phyloP scores from a whole-genome alignment of 768 basidiomycete species.

The Lactifluus volemus region DNA sequence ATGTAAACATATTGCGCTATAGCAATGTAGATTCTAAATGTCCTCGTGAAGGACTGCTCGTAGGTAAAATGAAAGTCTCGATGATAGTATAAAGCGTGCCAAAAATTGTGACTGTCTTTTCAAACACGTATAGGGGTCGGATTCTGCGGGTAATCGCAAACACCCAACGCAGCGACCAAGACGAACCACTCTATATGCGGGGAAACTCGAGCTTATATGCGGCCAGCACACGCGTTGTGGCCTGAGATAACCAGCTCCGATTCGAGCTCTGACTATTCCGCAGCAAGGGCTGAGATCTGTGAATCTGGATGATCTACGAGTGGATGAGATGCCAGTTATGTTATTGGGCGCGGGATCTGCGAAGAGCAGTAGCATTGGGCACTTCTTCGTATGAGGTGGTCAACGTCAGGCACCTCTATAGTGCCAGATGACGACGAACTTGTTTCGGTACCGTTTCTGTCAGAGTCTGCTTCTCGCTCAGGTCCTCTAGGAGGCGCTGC shows the following conservation, averaged over 20 bases:
- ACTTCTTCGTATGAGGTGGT: conserved; percentile 41
- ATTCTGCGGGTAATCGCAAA: not conserved
- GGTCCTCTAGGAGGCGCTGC: conserved; percentile 12
- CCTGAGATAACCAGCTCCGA: conserved; percentile 70
- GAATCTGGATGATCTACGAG: no score
- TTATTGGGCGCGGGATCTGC: conserved; percentile 40
- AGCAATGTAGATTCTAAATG: no score
- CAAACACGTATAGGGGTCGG: conserved; percentile 29
- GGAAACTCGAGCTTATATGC: conserved; percentile 96
- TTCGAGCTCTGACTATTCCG: conserved; percentile 31
- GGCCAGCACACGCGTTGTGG: conserved; percentile 65
- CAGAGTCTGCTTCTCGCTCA: no score
- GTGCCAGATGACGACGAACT: conserved; percentile 29
- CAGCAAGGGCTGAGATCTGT: no score
- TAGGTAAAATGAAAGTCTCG: conserved; percentile 92
- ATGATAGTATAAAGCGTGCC: conserved; percentile 92
- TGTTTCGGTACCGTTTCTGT: no score
- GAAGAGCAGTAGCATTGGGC: conserved; percentile 42
- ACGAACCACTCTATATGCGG: conserved; percentile 64
- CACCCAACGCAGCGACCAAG: not conserved
- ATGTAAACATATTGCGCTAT: no score
- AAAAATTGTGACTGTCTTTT: conserved; percentile 76
- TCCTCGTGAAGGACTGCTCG: no score
- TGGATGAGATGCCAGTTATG: no score
- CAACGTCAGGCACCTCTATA: conserved; percentile 28